Conservation (phyloP, 225 moss, liverwort and hornwort genomes). For the Sphagnum tenellum region DNA sequence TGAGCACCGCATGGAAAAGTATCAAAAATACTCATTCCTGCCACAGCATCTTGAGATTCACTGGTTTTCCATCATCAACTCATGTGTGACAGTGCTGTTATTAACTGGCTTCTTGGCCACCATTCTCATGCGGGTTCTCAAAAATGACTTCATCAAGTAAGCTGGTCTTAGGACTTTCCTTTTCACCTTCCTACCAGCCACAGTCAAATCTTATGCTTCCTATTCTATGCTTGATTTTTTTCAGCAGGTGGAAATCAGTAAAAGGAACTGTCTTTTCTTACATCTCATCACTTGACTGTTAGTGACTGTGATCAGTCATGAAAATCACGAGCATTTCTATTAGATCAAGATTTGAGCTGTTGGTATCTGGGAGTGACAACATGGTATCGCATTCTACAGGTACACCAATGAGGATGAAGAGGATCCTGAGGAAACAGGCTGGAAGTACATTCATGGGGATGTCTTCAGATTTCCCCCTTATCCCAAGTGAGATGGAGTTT, state of each 20-base stretch:
- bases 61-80: slow-evolving; percentile 99
- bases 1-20: slow-evolving; percentile 84
- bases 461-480: slow-evolving; percentile 85
- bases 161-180: neutral
- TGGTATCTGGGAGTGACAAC: too few relatives aligned
- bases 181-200: neutral
- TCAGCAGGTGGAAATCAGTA: too few relatives aligned
- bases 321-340: too few relatives aligned
- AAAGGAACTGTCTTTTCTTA: too few relatives aligned
- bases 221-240: too few relatives aligned
- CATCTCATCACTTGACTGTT: too few relatives aligned
- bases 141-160: slow-evolving; percentile 98
- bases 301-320: too few relatives aligned
- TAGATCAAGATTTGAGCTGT: too few relatives aligned
- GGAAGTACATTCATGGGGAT: slow-evolving; percentile 99
- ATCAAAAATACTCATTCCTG: slow-evolving; percentile 68
- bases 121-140: slow-evolving; percentile 94
- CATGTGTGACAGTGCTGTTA: slow-evolving; percentile 91
- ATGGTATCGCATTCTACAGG: slow-evolving; percentile 14
- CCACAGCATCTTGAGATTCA: slow-evolving; percentile 90
- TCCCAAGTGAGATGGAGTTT: slow-evolving; percentile 52
- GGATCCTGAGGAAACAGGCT: slow-evolving; percentile 94
- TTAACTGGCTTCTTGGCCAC: slow-evolving; percentile 94
- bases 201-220: too few relatives aligned
- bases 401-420: slow-evolving; percentile 98